Evolutionary conservation across 768 basidiomycete species (phyloP).

Genomic region (Leccinum sublutescens): DNA sequence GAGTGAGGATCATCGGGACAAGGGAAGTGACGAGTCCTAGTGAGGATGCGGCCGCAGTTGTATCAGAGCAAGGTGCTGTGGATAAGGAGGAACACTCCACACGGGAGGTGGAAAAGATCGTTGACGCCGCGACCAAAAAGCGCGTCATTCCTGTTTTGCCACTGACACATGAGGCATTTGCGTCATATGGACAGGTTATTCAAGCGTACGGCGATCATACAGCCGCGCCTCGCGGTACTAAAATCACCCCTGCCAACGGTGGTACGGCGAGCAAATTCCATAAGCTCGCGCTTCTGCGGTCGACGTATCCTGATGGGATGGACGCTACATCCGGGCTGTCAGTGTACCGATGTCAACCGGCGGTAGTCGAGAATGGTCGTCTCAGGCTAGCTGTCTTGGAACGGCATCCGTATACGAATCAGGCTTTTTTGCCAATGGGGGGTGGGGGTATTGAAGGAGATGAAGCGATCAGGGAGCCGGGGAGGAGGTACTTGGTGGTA

Average conservation of each 20-base stretch:
- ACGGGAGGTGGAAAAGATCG: background rate
- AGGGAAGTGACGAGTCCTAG: constrained; percentile 35
- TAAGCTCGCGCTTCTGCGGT: constrained; percentile 71
- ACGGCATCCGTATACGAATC: constrained; percentile 85
- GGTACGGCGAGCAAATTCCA: constrained; percentile 94
- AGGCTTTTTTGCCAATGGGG: constrained; percentile 95
- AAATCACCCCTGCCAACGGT: constrained; percentile 80
- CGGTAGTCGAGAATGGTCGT: constrained; percentile 41
- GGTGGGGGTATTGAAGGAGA: constrained; percentile 43
- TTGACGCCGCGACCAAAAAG: constrained; percentile 12
- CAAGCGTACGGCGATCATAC: constrained; percentile 76
- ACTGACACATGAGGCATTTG: constrained; percentile 83
- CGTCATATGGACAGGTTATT: constrained; percentile 86
- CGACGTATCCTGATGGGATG: constrained; percentile 58
- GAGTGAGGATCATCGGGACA: constrained; percentile 78
- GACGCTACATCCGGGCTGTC: constrained; percentile 71
- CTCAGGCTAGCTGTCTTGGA: constrained; percentile 76
- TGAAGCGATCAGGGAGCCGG: constrained; percentile 45
- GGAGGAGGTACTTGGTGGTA: constrained; percentile 72
- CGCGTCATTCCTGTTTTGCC: constrained; percentile 55
- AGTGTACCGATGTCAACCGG: constrained; percentile 77
- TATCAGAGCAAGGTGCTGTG: constrained; percentile 3
- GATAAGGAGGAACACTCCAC: constrained; percentile 3
- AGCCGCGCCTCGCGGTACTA: constrained; percentile 64
- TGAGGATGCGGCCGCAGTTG: constrained; percentile 8